Base-by-base conservation (phyloP, 1,284 basidiomycete genomes). In the Neotropicomus parvogracilis region DNA sequence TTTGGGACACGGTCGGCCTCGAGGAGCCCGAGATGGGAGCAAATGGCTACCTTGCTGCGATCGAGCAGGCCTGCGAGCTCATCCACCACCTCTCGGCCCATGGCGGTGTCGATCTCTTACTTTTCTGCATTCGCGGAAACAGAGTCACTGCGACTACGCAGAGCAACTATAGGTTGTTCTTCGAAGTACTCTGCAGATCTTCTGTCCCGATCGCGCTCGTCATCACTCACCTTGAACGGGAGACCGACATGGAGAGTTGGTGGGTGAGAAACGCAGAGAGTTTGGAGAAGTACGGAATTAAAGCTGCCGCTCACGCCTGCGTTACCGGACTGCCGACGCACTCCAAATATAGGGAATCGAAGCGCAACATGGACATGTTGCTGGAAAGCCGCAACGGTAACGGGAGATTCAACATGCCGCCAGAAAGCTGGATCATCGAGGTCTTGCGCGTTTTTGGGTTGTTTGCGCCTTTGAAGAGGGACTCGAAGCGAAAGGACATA, bases 1-100 rank as follows among this genome's bases (percentile, higher is more conserved):
- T 75, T 42, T 75, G 64, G 64, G 73, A 73, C 41, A 72, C 71
- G 3, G 64, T 65, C 6, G 73, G 74, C 14, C 63, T 75, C 10
- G 58, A 71, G 32, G 69, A 72, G 31, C 65, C 68, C 1, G 57
- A 55, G 40, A 29, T 62, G 60, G 38, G 57, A 7, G 33, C 58
- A 59, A 44, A 58, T 20, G 39, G 60, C 50, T 51, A 59, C 53
- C 40, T 65, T 41, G 44, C 66, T 0, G 68, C 70, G 2, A 64
- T 75, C 46, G 58, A 62, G 20, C 56, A 68, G 44, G 64, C 72
- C 14, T 66, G 56, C 47, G 47, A 52, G 0, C 65, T 75, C 12
- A 58, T 75, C 48, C 51, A 58, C 11, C 53, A 56, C 9, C 54
- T 74, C 14, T 38, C 59, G 0, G 34, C 9, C 6, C 40, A 40